Percentiles rank a stretch among this genome's conserved stretches.
Conservation (phyloP, 1,284 basidiomycete genomes). For the Peniophora sp. region DNA sequence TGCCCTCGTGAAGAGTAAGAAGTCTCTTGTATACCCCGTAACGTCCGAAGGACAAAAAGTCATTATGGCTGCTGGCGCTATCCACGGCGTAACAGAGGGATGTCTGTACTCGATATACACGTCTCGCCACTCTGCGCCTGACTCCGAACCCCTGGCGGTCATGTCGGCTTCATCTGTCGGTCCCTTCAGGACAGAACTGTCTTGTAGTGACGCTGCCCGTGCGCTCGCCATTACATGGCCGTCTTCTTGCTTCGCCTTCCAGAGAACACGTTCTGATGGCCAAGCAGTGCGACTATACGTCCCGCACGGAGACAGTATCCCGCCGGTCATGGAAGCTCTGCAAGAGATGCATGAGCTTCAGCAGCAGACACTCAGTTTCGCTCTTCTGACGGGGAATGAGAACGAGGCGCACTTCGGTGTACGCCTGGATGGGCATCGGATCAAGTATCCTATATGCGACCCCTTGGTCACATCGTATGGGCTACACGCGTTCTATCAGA, state of each 20-base stretch:
- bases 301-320: neutral
- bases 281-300: constrained; percentile 1
- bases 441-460: neutral
- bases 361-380: neutral
- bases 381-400: neutral
- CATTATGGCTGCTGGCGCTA: neutral
- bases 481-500: neutral
- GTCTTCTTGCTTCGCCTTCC: neutral
- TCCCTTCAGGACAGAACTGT: neutral
- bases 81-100: neutral
- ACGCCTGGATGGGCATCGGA: neutral
- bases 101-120: neutral
- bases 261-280: neutral
- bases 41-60: neutral
- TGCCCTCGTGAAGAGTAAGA: constrained; percentile 6
- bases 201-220: neutral
- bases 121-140: neutral
- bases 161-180: neutral
- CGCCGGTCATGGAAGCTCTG: neutral
- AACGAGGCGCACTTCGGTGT: neutral
- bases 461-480: neutral
- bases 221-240: neutral
- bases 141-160: neutral
- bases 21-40: neutral
- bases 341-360: neutral